Evolutionary conservation across 2,329 filamentous ascomycete genomes (phyloP).

Genomic region (Aspergillus brunneoviolaceus): DNA sequence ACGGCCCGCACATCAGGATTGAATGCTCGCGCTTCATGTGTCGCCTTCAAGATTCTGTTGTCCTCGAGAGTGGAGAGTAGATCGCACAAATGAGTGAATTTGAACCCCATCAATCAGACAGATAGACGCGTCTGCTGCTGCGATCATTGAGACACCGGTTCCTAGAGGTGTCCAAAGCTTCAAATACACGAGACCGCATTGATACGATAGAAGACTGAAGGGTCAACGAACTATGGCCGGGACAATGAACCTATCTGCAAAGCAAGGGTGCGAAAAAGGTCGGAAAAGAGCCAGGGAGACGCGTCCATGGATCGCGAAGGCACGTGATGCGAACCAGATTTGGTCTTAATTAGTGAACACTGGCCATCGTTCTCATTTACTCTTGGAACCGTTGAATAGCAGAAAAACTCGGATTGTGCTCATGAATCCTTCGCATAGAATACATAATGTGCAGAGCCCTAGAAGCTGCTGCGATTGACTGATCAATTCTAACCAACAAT

Average conservation of each 20-base stretch:
- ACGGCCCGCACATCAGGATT: constrained; percentile 49
- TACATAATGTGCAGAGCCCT: constrained; percentile 16
- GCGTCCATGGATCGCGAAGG: constrained; percentile 34
- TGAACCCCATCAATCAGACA: constrained; percentile 41
- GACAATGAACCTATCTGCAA: background rate
- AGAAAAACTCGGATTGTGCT: background rate
- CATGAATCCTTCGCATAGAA: constrained; percentile 11
- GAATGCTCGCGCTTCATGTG: constrained; percentile 28
- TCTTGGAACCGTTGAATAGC: background rate
- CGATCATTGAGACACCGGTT: too few relatives aligned
- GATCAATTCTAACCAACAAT: constrained; percentile 17
- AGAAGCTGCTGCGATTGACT: constrained; percentile 9
- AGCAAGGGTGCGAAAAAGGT: background rate
- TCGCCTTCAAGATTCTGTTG: constrained; percentile 39
- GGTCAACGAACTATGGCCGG: background rate
- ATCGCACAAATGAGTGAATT: constrained; percentile 70
- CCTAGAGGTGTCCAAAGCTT: background rate
- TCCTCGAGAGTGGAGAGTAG: constrained; percentile 68
- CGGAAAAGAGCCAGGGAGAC: constrained; percentile 8
- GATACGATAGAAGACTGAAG: background rate
- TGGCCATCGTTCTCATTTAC: background rate
- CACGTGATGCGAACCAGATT: constrained; percentile 27
- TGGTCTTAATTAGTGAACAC: background rate
- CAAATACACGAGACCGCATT: background rate
- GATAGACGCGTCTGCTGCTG: background rate